A percentile compares a stretch with the other conserved stretches of the same genome.
Conservation (phyloP, 768 basidiomycete genomes). For the Agaricus blazei region DNA sequence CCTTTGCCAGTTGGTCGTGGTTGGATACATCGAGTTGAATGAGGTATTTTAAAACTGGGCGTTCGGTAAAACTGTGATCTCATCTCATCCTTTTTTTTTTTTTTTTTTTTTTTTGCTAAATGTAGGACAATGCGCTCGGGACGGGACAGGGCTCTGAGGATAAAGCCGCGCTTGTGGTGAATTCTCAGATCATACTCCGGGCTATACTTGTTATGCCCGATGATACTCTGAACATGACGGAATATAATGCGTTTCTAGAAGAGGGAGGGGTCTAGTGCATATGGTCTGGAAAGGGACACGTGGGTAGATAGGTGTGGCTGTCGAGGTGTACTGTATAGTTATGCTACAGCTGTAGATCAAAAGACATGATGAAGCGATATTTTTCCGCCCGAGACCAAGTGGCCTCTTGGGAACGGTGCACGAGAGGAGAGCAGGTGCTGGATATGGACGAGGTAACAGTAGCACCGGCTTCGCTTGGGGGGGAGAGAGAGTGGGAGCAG, state of each 20-base stretch:
- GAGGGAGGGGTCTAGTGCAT: constrained; percentile 12
- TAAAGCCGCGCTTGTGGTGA: constrained; percentile 32
- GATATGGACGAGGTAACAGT: no score
- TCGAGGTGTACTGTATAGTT: no score
- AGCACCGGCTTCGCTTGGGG: neutral
- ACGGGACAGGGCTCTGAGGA: constrained; percentile 39
- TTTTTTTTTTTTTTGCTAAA: neutral
- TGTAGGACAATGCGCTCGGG: constrained; percentile 28
- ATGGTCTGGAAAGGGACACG: no score
- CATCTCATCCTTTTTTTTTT: constrained; percentile 5
- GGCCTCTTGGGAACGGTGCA: neutral
- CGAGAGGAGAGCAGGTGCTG: neutral
- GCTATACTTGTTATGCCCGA: constrained; percentile 47
- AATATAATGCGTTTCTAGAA: constrained; percentile 34
- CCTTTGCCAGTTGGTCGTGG: constrained; percentile 43
- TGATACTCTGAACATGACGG: constrained; percentile 40
- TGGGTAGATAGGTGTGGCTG: no score
- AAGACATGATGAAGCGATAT: constrained; percentile 3
- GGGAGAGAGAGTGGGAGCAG: constrained; percentile 2
- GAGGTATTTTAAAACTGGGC: constrained; percentile 29
- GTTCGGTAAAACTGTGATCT: no score
- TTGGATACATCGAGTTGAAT: constrained; percentile 53
- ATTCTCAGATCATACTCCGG: constrained; percentile 43
- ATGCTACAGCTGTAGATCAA: neutral
- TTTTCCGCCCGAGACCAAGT: neutral